These are phyloP conservation scores for Zymoseptoria brevis DNA, from an alignment of 2,329 filamentous ascomycete genomes.

Conservation along the genomic window DNA sequence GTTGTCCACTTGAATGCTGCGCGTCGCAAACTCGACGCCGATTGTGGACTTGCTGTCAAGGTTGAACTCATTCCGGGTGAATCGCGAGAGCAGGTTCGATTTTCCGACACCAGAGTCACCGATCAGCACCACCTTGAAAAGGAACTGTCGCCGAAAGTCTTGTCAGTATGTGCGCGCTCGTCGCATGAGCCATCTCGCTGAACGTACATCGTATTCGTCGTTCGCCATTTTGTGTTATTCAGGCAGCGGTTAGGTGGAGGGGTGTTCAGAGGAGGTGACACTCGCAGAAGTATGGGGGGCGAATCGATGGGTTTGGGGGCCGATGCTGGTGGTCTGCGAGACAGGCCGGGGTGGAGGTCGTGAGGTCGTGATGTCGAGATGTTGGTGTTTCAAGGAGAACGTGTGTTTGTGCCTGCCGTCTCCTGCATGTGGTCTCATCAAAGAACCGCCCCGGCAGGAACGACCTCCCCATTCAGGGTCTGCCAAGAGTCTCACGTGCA, in stretches of 20 bases:
- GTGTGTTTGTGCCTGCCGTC: background rate
- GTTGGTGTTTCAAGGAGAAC: background rate
- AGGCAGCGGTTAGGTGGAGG: slow-evolving; percentile 1
- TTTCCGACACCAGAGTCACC: slow-evolving; percentile 99
- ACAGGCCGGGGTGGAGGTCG: background rate
- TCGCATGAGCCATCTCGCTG: slow-evolving; percentile 11
- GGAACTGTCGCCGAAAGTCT: slow-evolving; percentile 56
- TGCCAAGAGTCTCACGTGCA: background rate
- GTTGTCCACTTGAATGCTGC: slow-evolving; percentile 96
- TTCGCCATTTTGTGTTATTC: slow-evolving; percentile 66
- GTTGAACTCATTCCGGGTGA: slow-evolving; percentile 99
- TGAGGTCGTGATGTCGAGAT: background rate
- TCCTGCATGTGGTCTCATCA: background rate
- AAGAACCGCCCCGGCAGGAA: background rate
- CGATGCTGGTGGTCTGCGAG: slow-evolving; percentile 26
- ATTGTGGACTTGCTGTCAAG: slow-evolving; percentile 99
- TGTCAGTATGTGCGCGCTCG: background rate
- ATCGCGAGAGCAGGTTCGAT: slow-evolving; percentile 98
- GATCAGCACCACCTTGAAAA: slow-evolving; percentile 99
- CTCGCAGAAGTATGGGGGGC: slow-evolving; percentile 1
- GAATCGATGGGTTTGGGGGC: background rate
- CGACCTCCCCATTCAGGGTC: background rate
- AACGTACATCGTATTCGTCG: slow-evolving; percentile 82
- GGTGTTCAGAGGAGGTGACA: background rate
- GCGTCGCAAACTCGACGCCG: slow-evolving; percentile 97